Evolutionary conservation across 495 filamentous ascomycete species (phyloP), one percentile per base, ranked within the genome.

Genomic region (Letharia columbiana): DNA sequence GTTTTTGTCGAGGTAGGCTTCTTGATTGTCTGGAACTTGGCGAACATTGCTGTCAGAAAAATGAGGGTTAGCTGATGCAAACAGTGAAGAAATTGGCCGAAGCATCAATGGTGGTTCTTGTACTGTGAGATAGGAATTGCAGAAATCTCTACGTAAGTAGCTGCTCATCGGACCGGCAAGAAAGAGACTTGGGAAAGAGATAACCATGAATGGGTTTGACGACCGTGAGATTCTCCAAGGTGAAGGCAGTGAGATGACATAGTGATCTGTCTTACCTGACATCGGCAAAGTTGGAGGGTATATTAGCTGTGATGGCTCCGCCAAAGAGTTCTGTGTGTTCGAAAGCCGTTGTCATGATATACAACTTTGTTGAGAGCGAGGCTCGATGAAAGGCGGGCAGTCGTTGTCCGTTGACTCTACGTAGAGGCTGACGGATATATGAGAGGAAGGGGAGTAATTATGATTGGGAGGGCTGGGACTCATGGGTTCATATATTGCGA

Each of bases 11-110:
- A 98, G 86, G 76, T 86, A 96, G 70, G 96, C 87, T 81, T 98
- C 94, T 78, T 98, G 92, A 76, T 96, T 86, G 74, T 96, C 90
- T 58, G 94, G 94, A 50, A 98, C 86, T 79, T 93, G 86, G 73
- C 94, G 91, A 74, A 96, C 84, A 62, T 42, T 37, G 33, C 64
- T 66, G 64, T 33, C 0, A 23, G 45, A 18, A 31, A 9, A 52
- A 18, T n/a, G 3, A 61, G 33, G 15, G 52, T 57, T 15, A 45
- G 50, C 44, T 5, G 23, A 35, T 33, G 52, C 15, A 56, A 6
- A 18, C 12, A 17, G 18, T 9, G 28, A 35, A 28, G 2, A 4
- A 2, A 49, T 10, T 49, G 20, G 1, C 20, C 23, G 5, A 28
- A 13, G 23, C 12, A 28, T 28, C 0, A 52, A 23, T 12, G 49